phyloP scores from a whole-genome alignment of 139 green algal species.

The Picochlorum sp. region DNA sequence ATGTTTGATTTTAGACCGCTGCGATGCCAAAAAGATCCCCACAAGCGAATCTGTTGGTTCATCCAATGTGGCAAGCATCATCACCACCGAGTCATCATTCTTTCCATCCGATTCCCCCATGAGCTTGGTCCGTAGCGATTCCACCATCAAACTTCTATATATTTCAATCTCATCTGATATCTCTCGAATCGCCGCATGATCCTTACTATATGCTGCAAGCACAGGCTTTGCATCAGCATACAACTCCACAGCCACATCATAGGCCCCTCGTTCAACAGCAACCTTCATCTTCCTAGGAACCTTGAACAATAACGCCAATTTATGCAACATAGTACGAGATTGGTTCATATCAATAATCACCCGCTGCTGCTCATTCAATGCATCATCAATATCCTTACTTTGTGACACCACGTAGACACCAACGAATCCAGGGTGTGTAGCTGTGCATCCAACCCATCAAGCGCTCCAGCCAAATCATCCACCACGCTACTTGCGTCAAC shows the following conservation, averaged over 20 bases:
- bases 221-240: conserved; percentile 68
- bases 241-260: conserved; percentile 58
- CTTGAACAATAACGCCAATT: conserved; percentile 73
- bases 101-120: conserved; percentile 48
- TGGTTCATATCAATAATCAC: conserved; percentile 81
- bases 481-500: conserved; percentile 96
- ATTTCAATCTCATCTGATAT: conserved; percentile 50
- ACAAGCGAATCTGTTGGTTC: conserved; percentile 44
- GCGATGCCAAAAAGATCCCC: conserved; percentile 61
- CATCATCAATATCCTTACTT: conserved; percentile 67
- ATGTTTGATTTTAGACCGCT: conserved; percentile 42
- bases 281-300: conserved; percentile 56
- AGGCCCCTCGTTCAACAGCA: conserved; percentile 52
- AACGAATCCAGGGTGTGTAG: conserved; percentile 11
- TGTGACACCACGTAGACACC: conserved; percentile 40
- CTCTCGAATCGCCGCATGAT: conserved; percentile 46
- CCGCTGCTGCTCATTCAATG: conserved; percentile 63
- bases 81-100: conserved; percentile 26
- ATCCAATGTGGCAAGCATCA: conserved; percentile 67
- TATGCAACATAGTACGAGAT: conserved; percentile 64
- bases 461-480: conserved; percentile 48
- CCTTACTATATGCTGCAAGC: conserved; percentile 60
- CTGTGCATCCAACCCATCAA: conserved; percentile 55
- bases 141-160: conserved; percentile 32
- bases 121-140: conserved; percentile 48